A percentile compares a stretch with the other conserved stretches of the same genome.
Conservation (phyloP, 2,329 filamentous ascomycete species). For the Ophiognomonia clavigignenti-juglandacearum region DNA sequence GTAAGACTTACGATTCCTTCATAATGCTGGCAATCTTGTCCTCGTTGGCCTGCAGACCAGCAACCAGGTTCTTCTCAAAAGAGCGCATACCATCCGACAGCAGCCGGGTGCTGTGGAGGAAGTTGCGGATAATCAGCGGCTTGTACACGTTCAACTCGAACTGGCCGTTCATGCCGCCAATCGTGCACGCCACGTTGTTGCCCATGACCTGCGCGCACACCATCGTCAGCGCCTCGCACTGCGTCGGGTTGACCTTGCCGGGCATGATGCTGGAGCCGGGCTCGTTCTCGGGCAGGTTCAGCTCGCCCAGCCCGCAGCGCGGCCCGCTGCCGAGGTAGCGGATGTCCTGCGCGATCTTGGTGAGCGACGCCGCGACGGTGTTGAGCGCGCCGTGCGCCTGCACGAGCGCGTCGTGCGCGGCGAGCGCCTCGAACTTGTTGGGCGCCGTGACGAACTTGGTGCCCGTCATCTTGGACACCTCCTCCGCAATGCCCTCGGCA, state of each 20-base stretch:
- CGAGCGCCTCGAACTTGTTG: constrained; percentile 98
- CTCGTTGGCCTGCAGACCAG: constrained; percentile 87
- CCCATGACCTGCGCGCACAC: constrained; percentile 96
- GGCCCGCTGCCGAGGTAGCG: constrained; percentile 95
- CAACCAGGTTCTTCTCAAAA: constrained; percentile 90
- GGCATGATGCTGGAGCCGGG: constrained; percentile 98
- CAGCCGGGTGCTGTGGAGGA: constrained; percentile 86
- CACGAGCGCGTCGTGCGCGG: constrained; percentile 91
- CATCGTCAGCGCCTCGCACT: constrained; percentile 98
- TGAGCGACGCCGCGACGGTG: constrained; percentile 84
- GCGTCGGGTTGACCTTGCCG: constrained; percentile 98
- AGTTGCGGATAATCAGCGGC: constrained; percentile 90
- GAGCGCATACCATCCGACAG: constrained; percentile 89
- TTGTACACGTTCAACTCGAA: constrained; percentile 99
- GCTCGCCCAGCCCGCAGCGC: constrained; percentile 90
- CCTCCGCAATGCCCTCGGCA: constrained; percentile 84
- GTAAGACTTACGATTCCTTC: constrained; percentile 75
- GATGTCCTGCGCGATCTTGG: constrained; percentile 98
- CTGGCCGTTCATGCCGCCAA: constrained; percentile 95
- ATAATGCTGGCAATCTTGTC: constrained; percentile 83
- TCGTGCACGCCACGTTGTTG: constrained; percentile 88
- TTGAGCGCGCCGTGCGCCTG: constrained; percentile 92
- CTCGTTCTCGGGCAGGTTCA: constrained; percentile 94
- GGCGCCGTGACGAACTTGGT: constrained; percentile 92
- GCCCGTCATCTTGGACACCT: constrained; percentile 89